Base-by-base conservation (phyloP, 495 filamentous ascomycete species). In the Podospora fimiseda region DNA sequence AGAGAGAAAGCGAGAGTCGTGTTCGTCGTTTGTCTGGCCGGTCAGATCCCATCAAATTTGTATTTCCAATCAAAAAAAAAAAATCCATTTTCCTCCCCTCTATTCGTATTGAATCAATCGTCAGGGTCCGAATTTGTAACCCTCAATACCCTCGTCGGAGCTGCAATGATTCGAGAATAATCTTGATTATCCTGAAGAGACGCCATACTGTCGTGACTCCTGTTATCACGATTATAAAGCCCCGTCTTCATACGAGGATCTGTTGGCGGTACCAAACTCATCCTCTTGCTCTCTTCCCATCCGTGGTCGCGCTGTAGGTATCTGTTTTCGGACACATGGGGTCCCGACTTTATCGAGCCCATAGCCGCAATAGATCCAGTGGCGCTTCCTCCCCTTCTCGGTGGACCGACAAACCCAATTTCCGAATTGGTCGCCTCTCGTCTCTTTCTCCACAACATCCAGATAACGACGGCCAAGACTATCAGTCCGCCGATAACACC, bases 171-270 rank as follows among this genome's bases (percentile, higher is more conserved):
- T 54, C 77, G 63, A 37, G 77, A 80, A 51, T 80, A 81, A 50
- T 81, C 78, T 19, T 76, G 74, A 53, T 81, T 74, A 55, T 81
- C 78, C 51, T 75, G 75, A 2, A 81, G 60, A 3, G 77, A 80
- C 43, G 72, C 69, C 56, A 81, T 59, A 60, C 76, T 80, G 56
- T 80, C 76, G 52, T 72, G 72, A 55, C 75, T 78, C 56, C 73
- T 72, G 48, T 74, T 77, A 19, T 67, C 68, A 14, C 73, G 64
- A 22, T 62, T 63, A 54, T 78, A 80, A 0, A 79, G 66, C 13
- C 70, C 73, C 36, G 62, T 61, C 43, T 80, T 74, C 58, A 80
- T 68, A 42, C 78, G 69, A n/a, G 77, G 77, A 59, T 81, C 77
- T 41, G 79, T 67, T 1, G 76, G 72, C 72, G 79, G 75, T 19